Evolutionary conservation across 2,329 filamentous ascomycete genomes (phyloP), one percentile per base, ranked within the genome.

Genomic region (Penicillium psychrosexuale): DNA sequence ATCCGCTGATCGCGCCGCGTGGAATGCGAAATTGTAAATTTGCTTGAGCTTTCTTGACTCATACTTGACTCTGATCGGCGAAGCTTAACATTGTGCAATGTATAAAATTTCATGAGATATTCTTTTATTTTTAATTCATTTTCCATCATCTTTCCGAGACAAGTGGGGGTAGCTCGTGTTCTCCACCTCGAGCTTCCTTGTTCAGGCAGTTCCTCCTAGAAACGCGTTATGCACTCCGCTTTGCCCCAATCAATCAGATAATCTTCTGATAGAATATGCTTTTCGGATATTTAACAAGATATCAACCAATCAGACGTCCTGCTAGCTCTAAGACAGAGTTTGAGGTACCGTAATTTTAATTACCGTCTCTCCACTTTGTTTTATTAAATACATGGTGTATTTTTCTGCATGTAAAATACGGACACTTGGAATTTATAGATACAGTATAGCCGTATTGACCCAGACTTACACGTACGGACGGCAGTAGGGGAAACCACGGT

Each of bases 1-100:
- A 62, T 75, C 68, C 36, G 71, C 77, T 15, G 77, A 79, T 64
- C 69, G 76, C 11, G 74, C 73, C 11, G 76, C 76, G 0, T 78
- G 76, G 76, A 75, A 78, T 64, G 75, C 76, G 5, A 78, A 77
- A 63, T 64, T 78, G 19, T 78, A 71, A 57, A 33, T 34, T 47
- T 45, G 27, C 28, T 54, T 44, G 24, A 11, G 9, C 3, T 44
- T 43, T 8, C 17, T 39, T 38, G 6, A 42, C 39, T 45, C 49
- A 46, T 52, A 30, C 39, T 37, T 38, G 19, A 31, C 52, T 47
- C 13, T 19, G 31, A 34, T 24, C 19, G 17, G 17, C 43, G 33
- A 33, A 33, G 22, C 17, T 31, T 39, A 19, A 38, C 24, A 33
- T 24, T 34, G n/a, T 12, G 13, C 38, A 51, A 45, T 51, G 46